Evolutionary conservation across 2,329 filamentous ascomycete species (phyloP).

Genomic region (Triangularia setosa): DNA sequence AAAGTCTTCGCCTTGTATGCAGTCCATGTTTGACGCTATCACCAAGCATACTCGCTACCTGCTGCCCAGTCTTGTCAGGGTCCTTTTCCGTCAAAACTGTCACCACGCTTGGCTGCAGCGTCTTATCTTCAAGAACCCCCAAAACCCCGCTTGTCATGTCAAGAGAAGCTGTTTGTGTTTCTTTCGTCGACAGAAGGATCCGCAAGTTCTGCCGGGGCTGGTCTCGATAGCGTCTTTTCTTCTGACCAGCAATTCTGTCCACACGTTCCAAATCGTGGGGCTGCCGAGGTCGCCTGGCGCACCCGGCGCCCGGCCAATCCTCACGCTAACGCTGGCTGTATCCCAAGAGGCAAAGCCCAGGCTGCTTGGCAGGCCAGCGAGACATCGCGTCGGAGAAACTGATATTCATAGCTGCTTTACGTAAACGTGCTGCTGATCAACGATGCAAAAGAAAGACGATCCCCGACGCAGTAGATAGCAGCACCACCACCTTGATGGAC

Average conservation of each 20-base stretch:
- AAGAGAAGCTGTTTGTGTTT: background rate
- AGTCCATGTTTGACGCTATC: background rate
- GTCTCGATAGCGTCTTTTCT: background rate
- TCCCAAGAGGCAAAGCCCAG: background rate
- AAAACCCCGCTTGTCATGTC: background rate
- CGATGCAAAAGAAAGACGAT: background rate
- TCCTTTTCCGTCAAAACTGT: background rate
- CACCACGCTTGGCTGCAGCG: background rate
- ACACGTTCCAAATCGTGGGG: slow-evolving; percentile 5
- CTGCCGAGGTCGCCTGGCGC: background rate
- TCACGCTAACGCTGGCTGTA: background rate
- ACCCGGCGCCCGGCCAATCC: background rate
- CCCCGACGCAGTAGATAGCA: background rate
- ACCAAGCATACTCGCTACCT: background rate
- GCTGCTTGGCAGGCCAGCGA: slow-evolving; percentile 1
- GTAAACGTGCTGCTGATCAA: slow-evolving; percentile 1
- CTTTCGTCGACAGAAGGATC: background rate
- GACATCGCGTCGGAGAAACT: slow-evolving; percentile 3
- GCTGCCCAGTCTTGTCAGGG: background rate
- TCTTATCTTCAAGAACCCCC: background rate
- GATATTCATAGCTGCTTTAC: slow-evolving; percentile 4
- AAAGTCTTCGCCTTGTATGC: background rate
- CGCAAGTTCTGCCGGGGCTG: background rate
- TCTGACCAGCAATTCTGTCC: background rate
- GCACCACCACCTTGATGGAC: background rate